Evolutionary conservation across 2,329 filamentous ascomycete species (phyloP).

Genomic region (Pseudonectria buxi): DNA sequence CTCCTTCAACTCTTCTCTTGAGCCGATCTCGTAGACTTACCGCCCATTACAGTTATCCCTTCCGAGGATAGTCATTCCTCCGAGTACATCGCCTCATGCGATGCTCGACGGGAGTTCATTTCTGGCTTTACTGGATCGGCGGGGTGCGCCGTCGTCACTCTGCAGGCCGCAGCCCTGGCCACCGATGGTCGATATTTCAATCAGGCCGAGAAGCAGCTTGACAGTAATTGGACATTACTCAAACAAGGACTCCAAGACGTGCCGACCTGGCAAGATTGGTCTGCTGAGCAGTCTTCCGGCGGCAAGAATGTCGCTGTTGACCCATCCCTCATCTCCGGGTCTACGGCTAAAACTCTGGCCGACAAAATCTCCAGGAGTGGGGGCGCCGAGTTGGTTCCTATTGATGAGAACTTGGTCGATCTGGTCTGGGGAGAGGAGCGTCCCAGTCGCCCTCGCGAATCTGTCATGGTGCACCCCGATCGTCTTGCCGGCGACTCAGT

Average conservation of each 20-base stretch:
- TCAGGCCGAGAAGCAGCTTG: conserved; percentile 85
- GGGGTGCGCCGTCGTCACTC: conserved; percentile 82
- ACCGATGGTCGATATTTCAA: conserved; percentile 98
- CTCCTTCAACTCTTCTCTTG: not conserved
- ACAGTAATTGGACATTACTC: conserved; percentile 82
- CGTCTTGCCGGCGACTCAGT: conserved; percentile 78
- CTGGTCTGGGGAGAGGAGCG: conserved; percentile 73
- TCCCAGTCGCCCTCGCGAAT: conserved; percentile 68
- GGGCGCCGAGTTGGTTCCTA: conserved; percentile 65
- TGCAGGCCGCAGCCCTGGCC: conserved; percentile 78
- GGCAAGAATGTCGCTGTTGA: conserved; percentile 90
- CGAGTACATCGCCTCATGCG: conserved; percentile 96
- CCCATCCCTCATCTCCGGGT: conserved; percentile 72
- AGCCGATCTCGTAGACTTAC: conserved; percentile 8
- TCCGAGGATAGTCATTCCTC: conserved; percentile 97
- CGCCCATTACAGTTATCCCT: conserved; percentile 63
- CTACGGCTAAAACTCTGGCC: conserved; percentile 59
- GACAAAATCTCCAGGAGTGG: conserved; percentile 85
- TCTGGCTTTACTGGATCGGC: conserved; percentile 93
- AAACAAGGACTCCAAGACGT: conserved; percentile 93
- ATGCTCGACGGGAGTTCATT: conserved; percentile 85
- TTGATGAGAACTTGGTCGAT: conserved; percentile 84
- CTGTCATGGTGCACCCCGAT: conserved; percentile 62
- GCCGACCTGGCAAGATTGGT: conserved; percentile 97
- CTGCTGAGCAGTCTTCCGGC: conserved; percentile 73